A percentile compares a stretch with the other conserved stretches of the same genome.
Conservation (phyloP, 2,329 filamentous ascomycete species). For the Ceratocystis papillata region DNA sequence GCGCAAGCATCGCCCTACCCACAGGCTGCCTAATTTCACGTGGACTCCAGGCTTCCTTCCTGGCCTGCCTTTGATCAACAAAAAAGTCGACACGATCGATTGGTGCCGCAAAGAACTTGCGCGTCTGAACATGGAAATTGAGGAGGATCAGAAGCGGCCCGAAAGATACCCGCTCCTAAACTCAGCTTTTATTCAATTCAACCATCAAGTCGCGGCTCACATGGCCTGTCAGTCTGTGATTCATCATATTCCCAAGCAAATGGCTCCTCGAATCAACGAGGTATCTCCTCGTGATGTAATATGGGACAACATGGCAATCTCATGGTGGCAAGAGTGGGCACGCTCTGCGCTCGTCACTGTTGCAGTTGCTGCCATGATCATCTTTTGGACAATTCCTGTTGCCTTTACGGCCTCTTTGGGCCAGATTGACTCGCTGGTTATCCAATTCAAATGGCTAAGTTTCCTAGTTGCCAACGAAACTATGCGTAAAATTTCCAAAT, state of each 20-base stretch:
- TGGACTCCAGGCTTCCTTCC: conserved; percentile 58
- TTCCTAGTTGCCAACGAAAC: conserved; percentile 53
- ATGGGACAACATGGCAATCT: conserved; percentile 95
- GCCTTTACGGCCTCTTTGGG: conserved; percentile 76
- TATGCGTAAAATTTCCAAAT: conserved; percentile 51
- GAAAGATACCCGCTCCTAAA: conserved; percentile 88
- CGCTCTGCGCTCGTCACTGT: conserved; percentile 55
- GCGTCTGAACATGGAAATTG: conserved; percentile 81
- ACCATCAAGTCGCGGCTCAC: conserved; percentile 91
- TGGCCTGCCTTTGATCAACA: conserved; percentile 64
- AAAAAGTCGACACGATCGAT: conserved; percentile 92
- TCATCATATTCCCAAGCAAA: conserved; percentile 84
- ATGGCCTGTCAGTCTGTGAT: conserved; percentile 93
- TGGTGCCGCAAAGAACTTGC: conserved; percentile 80
- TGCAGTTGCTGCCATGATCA: conserved; percentile 61
- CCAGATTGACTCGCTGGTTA: conserved; percentile 61
- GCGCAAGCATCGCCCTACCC: conserved; percentile 72
- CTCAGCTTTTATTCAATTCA: conserved; percentile 96
- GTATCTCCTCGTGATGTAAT: conserved; percentile 86
- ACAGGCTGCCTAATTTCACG: conserved; percentile 55
- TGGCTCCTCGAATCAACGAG: conserved; percentile 86
- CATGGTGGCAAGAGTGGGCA: conserved; percentile 84
- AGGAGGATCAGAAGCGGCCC: conserved; percentile 72
- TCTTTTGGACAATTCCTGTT: conserved; percentile 85
- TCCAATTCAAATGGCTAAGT: conserved; percentile 53